Percentiles rank a stretch among this genome's conserved stretches.
Evolutionary conservation across 805 yeast genomes (phyloP).

Genomic region (Teunomyces barrocoloradensis): DNA sequence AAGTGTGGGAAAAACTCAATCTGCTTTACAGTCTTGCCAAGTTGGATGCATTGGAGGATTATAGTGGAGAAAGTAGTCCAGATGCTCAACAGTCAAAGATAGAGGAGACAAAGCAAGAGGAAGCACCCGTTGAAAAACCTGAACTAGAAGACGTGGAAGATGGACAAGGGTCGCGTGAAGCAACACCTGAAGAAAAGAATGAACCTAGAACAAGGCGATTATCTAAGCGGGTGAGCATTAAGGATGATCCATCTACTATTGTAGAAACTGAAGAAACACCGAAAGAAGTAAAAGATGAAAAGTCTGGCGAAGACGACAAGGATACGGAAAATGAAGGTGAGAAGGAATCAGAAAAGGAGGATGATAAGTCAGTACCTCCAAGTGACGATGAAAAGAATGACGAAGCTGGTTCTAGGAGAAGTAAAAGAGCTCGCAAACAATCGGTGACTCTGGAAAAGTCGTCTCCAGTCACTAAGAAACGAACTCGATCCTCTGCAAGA

Average conservation of each 20-base stretch:
- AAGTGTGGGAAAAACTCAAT: slow-evolving; percentile 57
- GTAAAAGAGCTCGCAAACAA: slow-evolving; percentile 6
- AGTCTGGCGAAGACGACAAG: slow-evolving; percentile 27
- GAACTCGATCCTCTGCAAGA: slow-evolving; percentile 19
- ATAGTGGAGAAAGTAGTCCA: slow-evolving; percentile 6
- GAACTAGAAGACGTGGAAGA: slow-evolving; percentile 4
- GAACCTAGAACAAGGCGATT: slow-evolving; percentile 4
- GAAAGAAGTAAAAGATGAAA: slow-evolving; percentile 19
- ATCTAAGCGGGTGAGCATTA: slow-evolving; percentile 3
- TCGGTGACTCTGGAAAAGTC: slow-evolving; percentile 3
- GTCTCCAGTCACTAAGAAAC: slow-evolving; percentile 9
- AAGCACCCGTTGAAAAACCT: slow-evolving; percentile 1
- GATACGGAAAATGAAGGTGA: slow-evolving; percentile 49
- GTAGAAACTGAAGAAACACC: slow-evolving; percentile 37
- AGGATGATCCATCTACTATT: slow-evolving; percentile 29
- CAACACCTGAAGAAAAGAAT: slow-evolving; percentile 2
- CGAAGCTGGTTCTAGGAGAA: slow-evolving; percentile 7
- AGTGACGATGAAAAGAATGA: slow-evolving; percentile 21
- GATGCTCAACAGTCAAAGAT: neutral
- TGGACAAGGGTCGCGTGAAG: slow-evolving; percentile 4
- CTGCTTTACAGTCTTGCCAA: slow-evolving; percentile 55
- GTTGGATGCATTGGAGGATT: slow-evolving; percentile 54
- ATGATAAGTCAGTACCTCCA: slow-evolving; percentile 33
- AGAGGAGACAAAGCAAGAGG: slow-evolving; percentile 3
- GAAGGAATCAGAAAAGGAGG: slow-evolving; percentile 58